These are phyloP conservation scores for Trichophyton mentagrophytes DNA, from an alignment of 2,329 filamentous ascomycete genomes.

Conservation along the genomic window DNA sequence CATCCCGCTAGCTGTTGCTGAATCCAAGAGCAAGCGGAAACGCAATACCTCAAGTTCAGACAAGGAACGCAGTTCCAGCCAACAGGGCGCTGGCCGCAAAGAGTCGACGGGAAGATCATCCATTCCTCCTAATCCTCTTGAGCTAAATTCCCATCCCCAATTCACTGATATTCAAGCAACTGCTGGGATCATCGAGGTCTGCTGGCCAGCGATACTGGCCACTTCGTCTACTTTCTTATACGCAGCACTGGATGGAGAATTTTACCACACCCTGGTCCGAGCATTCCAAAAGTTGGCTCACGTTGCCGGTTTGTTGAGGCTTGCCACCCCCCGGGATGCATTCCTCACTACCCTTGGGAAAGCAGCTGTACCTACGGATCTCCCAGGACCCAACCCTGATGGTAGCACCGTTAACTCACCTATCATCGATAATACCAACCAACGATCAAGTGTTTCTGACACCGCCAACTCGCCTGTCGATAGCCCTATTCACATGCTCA, in stretches of 20 bases:
- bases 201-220: conserved; percentile 90
- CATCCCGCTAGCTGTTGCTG: conserved; percentile 76
- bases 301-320: conserved; percentile 74
- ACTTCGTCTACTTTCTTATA: conserved; percentile 94
- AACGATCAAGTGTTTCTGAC: conserved; percentile 20
- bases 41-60: conserved; percentile 22
- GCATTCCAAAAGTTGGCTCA: conserved; percentile 93
- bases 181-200: conserved; percentile 72
- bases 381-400: conserved; percentile 16
- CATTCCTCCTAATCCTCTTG: conserved; percentile 68
- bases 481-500: conserved; percentile 46
- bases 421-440: conserved; percentile 1
- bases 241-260: conserved; percentile 80
- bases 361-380: conserved; percentile 75
- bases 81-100: conserved; percentile 20
- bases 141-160: conserved; percentile 58
- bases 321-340: conserved; percentile 79
- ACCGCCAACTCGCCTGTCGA: conserved; percentile 25
- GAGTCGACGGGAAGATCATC: conserved; percentile 16
- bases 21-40: conserved; percentile 43
- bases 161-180: conserved; percentile 60
- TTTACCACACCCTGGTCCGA: conserved; percentile 81
- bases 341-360: conserved; percentile 91
- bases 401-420: conserved; percentile 20
- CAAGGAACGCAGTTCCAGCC: conserved; percentile 23